These are phyloP conservation scores for Globisporangium irregulare DNA, from an alignment of 352 stramenopile species.

Conservation along the genomic window DNA sequence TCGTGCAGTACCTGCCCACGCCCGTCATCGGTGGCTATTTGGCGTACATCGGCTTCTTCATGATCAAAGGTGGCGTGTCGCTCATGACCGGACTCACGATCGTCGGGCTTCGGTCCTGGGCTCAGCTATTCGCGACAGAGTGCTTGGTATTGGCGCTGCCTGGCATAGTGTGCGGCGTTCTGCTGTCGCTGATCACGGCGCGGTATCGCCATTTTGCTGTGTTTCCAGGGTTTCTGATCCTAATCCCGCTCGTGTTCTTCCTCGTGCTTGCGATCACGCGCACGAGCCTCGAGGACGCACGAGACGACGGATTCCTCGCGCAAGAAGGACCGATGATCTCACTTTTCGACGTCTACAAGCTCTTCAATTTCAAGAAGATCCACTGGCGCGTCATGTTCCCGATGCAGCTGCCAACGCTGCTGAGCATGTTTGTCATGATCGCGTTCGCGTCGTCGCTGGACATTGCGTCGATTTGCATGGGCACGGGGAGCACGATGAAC, in stretches of 20 bases:
- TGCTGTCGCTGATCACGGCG: slow-evolving; percentile 69
- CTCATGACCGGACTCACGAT: slow-evolving; percentile 83
- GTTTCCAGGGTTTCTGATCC: slow-evolving; percentile 51
- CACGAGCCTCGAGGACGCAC: slow-evolving; percentile 84
- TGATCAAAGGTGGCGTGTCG: slow-evolving; percentile 87
- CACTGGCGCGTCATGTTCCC: slow-evolving; percentile 79
- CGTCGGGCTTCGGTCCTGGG: slow-evolving; percentile 67
- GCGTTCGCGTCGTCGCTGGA: slow-evolving; percentile 93
- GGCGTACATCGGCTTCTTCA: slow-evolving; percentile 96
- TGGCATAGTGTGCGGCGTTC: slow-evolving; percentile 62
- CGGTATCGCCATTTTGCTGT: slow-evolving; percentile 66
- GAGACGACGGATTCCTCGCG: slow-evolving; percentile 83
- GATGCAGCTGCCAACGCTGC: slow-evolving; percentile 55
- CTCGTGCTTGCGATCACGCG: slow-evolving; percentile 60
- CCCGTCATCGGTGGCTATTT: slow-evolving; percentile 96
- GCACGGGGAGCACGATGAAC: slow-evolving; percentile 89
- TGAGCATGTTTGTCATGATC: slow-evolving; percentile 95
- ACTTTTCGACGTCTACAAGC: slow-evolving; percentile 43
- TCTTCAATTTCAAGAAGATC: slow-evolving; percentile 73
- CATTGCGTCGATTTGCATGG: slow-evolving; percentile 94
- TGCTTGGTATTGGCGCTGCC: slow-evolving; percentile 76
- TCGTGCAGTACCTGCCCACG: slow-evolving; percentile 95
- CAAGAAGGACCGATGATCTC: slow-evolving; percentile 27
- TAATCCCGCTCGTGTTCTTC: slow-evolving; percentile 86
- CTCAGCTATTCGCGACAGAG: slow-evolving; percentile 47